Percentiles rank a stretch among this genome's conserved stretches.
Conservation (phyloP, 768 basidiomycete genomes). For the Leucosporidium scottii region DNA sequence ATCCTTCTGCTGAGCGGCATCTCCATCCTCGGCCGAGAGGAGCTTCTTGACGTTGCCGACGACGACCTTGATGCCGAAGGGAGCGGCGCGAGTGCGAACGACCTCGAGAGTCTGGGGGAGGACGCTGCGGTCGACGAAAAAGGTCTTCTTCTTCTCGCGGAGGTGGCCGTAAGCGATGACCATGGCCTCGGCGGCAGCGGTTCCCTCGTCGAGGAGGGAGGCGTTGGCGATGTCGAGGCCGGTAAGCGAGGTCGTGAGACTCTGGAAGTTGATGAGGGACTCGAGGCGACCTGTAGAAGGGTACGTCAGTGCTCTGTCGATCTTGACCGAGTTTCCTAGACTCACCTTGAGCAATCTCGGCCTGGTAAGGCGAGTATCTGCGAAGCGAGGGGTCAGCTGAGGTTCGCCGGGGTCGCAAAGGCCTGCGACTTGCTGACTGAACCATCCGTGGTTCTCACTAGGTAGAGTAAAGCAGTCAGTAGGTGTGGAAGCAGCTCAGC, state of each 20-base stretch:
- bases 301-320: not conserved
- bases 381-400: too few species aligned
- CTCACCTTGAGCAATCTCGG: conserved; percentile 94
- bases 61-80: conserved; percentile 78
- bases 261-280: conserved; percentile 92
- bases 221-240: conserved; percentile 94
- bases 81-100: conserved; percentile 80
- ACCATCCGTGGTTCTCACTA: conserved; percentile 90
- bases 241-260: conserved; percentile 89
- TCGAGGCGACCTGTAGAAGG: conserved; percentile 73
- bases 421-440: conserved; percentile 49
- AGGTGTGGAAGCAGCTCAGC: too few species aligned
- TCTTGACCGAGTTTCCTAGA: not conserved
- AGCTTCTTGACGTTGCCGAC: conserved; percentile 48
- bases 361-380: conserved; percentile 43
- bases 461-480: too few species aligned
- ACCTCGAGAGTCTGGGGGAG: conserved; percentile 85
- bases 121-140: conserved; percentile 76
- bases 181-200: conserved; percentile 52
- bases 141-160: conserved; percentile 66
- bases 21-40: conserved; percentile 21
- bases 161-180: conserved; percentile 72
- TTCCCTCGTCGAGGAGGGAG: conserved; percentile 75
- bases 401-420: too few species aligned
- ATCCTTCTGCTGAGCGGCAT: conserved; percentile 47